phyloP scores from a whole-genome alignment of 768 basidiomycete species.

The Naganishia vaughanmartiniae region DNA sequence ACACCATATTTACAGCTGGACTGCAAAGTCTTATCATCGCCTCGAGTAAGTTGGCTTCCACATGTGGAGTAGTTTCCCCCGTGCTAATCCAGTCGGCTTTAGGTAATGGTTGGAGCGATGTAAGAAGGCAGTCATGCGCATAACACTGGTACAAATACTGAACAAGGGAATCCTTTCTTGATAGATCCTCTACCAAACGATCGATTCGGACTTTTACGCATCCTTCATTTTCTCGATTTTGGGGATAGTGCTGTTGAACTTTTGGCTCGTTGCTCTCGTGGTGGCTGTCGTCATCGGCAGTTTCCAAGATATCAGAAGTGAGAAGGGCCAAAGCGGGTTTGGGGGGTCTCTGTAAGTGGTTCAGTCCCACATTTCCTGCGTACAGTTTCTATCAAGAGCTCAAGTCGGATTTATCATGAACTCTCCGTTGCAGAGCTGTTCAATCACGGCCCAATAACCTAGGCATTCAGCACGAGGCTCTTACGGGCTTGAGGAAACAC shows the following conservation, averaged over 20 bases:
- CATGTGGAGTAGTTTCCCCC: background rate
- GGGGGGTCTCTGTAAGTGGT: constrained; percentile 61
- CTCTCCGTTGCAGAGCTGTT: background rate
- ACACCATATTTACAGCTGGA: constrained; percentile 75
- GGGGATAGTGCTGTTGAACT: constrained; percentile 80
- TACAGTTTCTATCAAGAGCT: background rate
- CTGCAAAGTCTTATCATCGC: constrained; percentile 83
- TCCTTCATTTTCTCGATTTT: constrained; percentile 83
- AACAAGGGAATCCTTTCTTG: constrained; percentile 58
- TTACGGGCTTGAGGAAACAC: constrained; percentile 40
- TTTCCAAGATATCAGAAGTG: constrained; percentile 78
- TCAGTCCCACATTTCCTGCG: background rate
- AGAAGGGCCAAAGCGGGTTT: constrained; percentile 81
- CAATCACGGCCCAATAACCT: background rate
- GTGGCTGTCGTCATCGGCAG: constrained; percentile 89
- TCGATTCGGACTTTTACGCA: constrained; percentile 85
- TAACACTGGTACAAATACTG: background rate
- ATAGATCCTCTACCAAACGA: constrained; percentile 77
- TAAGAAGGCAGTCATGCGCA: constrained; percentile 4
- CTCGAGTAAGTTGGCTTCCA: constrained; percentile 59
- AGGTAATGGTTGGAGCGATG: constrained; percentile 52
- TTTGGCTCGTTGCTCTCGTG: constrained; percentile 80
- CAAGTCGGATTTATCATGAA: background rate
- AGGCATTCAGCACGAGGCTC: too few relatives aligned
- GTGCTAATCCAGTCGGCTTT: background rate